phyloP scores from a whole-genome alignment of 306 rosid species.

The Castanea sativa region DNA sequence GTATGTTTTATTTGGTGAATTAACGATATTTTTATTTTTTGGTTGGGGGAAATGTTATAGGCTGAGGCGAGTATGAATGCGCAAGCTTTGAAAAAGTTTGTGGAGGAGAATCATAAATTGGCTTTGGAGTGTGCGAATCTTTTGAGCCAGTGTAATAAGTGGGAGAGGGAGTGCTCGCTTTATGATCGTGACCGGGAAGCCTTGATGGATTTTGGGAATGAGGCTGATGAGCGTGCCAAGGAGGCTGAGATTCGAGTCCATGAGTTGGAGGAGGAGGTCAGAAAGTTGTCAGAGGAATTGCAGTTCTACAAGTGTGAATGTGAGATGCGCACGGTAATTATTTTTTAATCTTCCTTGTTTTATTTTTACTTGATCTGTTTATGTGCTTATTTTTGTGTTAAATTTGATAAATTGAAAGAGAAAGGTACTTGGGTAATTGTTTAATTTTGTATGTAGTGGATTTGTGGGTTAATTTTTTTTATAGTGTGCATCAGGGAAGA shows the following conservation, averaged over 20 bases:
- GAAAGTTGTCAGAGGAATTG: conserved; percentile 49
- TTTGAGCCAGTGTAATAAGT: conserved; percentile 48
- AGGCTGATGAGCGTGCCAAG: conserved; percentile 86
- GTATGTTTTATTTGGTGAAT: neutral
- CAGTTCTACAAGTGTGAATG: conserved; percentile 32
- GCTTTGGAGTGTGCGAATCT: conserved; percentile 59
- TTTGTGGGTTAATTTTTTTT: neutral
- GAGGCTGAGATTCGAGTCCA: conserved; percentile 62
- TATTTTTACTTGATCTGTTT: neutral
- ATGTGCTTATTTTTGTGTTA: neutral
- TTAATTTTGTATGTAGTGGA: neutral
- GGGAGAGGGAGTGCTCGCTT: conserved; percentile 73
- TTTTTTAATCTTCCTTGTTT: neutral
- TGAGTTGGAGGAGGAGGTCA: conserved; percentile 64
- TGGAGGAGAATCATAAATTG: conserved; percentile 75
- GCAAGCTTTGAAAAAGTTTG: conserved; percentile 78
- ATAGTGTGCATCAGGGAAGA: neutral
- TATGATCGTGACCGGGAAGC: conserved; percentile 82
- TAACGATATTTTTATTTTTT: neutral
- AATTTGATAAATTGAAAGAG: neutral
- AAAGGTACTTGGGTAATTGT: neutral
- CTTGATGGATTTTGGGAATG: conserved; percentile 93
- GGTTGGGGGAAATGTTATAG: conserved; percentile 22
- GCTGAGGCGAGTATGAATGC: conserved; percentile 75
- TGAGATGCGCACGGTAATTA: conserved; percentile 50